These are phyloP conservation scores for Calocera viscosa DNA, from an alignment of 768 basidiomycete genomes.

Conservation along the genomic window DNA sequence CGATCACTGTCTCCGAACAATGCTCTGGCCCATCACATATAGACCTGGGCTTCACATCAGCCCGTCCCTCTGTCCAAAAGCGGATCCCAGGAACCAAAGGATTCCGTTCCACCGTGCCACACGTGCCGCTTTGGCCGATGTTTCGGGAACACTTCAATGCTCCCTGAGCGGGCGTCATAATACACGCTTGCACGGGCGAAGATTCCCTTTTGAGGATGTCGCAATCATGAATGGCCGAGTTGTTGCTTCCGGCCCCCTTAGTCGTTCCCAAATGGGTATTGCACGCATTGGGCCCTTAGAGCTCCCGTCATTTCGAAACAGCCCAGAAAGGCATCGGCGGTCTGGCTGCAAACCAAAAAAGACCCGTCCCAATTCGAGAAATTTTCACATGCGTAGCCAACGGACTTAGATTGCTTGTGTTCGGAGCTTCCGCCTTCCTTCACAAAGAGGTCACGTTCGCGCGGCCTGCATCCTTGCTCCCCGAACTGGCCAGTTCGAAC, in stretches of 20 bases:
- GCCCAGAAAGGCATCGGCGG: not conserved
- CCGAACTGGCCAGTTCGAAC: not conserved
- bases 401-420: not conserved
- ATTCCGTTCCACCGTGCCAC: not conserved
- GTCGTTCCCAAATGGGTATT: too few relatives aligned
- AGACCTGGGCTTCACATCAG: not conserved
- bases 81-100: not conserved
- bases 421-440: not conserved
- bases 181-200: not conserved
- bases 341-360: not conserved
- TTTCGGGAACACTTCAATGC: not conserved
- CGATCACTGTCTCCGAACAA: not conserved
- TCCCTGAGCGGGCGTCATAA: constrained; percentile 6
- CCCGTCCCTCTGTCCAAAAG: not conserved
- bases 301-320: not conserved
- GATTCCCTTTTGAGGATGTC: not conserved
- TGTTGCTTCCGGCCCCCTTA: not conserved
- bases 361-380: not conserved
- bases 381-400: not conserved
- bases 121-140: not conserved
- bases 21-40: not conserved
- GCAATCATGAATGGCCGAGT: not conserved
- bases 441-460: not conserved
- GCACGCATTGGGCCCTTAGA: too few relatives aligned
- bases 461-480: not conserved